Conservation (phyloP, 306 rosid genomes). For the Astragalus membranaceus region DNA sequence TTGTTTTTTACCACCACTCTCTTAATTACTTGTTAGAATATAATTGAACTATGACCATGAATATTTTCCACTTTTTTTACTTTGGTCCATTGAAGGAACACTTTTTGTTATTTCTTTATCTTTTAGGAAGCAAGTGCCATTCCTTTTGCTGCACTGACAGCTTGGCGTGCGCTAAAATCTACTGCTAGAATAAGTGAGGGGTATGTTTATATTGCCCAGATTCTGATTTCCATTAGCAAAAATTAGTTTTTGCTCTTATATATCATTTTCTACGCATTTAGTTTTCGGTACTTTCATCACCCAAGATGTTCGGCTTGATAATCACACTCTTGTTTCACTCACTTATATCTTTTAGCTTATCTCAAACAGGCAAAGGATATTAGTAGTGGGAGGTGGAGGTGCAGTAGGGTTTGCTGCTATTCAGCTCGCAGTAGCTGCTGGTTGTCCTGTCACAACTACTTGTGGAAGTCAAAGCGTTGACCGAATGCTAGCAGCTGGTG, state of each 20-base stretch:
- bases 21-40: not conserved
- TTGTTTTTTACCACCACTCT: not conserved
- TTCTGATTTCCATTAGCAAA: constrained; percentile 6
- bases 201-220: constrained; percentile 41
- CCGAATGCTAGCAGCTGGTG: constrained; percentile 68
- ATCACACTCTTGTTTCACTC: constrained; percentile 10
- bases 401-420: constrained; percentile 86
- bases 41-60: not conserved
- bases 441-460: constrained; percentile 77
- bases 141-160: constrained; percentile 97
- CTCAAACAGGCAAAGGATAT: constrained; percentile 65
- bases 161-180: constrained; percentile 90
- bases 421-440: constrained; percentile 80
- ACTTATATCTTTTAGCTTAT: constrained; percentile 23
- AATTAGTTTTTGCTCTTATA: not conserved
- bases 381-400: constrained; percentile 97
- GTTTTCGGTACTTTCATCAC: not conserved
- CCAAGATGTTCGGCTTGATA: not conserved
- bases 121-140: constrained; percentile 84
- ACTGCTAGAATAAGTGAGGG: constrained; percentile 89
- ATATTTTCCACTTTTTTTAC: not conserved
- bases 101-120: not conserved
- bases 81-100: constrained; percentile 9
- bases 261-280: not conserved
- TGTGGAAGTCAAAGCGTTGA: constrained; percentile 74